Evolutionary conservation across 2,329 filamentous ascomycete genomes (phyloP).

Genomic region (Penicillium sp.): DNA sequence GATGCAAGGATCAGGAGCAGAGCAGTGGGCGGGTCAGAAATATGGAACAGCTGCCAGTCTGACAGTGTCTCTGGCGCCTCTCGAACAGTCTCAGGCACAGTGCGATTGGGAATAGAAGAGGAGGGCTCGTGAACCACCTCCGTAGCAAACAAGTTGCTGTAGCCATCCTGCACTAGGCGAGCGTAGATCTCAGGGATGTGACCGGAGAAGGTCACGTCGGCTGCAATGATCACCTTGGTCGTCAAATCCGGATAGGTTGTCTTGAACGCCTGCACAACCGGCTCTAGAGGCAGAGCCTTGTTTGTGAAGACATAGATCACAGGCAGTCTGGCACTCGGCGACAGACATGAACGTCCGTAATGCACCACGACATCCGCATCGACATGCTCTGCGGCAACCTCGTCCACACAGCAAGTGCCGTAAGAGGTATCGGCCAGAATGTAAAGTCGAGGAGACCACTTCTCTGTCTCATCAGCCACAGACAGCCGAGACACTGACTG

Average conservation of each 20-base stretch:
- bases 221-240: slow-evolving; percentile 75
- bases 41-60: slow-evolving; percentile 79
- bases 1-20: slow-evolving; percentile 86
- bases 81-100: slow-evolving; percentile 58
- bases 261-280: slow-evolving; percentile 65
- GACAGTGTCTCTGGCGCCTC: slow-evolving; percentile 56
- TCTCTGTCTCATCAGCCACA: slow-evolving; percentile 27
- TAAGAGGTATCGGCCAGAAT: slow-evolving; percentile 96
- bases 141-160: slow-evolving; percentile 69
- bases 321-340: slow-evolving; percentile 81
- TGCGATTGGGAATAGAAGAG: slow-evolving; percentile 82
- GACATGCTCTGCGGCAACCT: slow-evolving; percentile 92
- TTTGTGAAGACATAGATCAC: slow-evolving; percentile 90
- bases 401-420: slow-evolving; percentile 94
- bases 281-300: slow-evolving; percentile 66
- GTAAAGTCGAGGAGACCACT: slow-evolving; percentile 60
- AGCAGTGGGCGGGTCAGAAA: slow-evolving; percentile 77
- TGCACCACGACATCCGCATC: slow-evolving; percentile 90
- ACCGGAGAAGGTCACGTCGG: slow-evolving; percentile 82
- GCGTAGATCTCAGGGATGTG: slow-evolving; percentile 66
- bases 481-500: slow-evolving; percentile 35
- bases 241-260: slow-evolving; percentile 67
- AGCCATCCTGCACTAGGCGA: slow-evolving; percentile 65
- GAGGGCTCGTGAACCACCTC: slow-evolving; percentile 76
- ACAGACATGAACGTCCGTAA: slow-evolving; percentile 90